Percentiles rank a stretch among this genome's conserved stretches.
phyloP scores from a whole-genome alignment of 768 basidiomycete genomes.

The Mycena rosella region DNA sequence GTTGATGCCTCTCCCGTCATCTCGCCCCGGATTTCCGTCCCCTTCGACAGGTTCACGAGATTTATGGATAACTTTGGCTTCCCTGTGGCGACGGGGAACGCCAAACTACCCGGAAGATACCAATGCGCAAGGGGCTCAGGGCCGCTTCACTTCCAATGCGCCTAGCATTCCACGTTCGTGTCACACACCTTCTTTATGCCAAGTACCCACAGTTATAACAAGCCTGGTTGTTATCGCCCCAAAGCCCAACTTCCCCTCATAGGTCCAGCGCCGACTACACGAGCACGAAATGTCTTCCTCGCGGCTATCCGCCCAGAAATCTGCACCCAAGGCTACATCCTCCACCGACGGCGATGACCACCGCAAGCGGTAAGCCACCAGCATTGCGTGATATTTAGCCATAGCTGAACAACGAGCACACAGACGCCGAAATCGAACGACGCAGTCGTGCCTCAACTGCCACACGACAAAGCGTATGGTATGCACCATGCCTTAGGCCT shows the following conservation, averaged over 20 bases:
- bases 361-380: slow-evolving; percentile 21
- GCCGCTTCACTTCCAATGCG: slow-evolving; percentile 9
- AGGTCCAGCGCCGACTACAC: not conserved
- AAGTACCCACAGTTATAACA: not conserved
- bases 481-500: slow-evolving; percentile 12
- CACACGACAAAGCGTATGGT: slow-evolving; percentile 71
- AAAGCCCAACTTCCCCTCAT: not conserved
- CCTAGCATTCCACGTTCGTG: slow-evolving; percentile 8
- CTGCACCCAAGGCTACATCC: slow-evolving; percentile 2
- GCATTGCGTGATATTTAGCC: not conserved
- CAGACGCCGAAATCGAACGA: slow-evolving; percentile 62
- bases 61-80: slow-evolving; percentile 8
- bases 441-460: slow-evolving; percentile 66
- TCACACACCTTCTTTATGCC: not conserved
- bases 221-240: not conserved
- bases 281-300: not conserved
- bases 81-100: slow-evolving; percentile 27
- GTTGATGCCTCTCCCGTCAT: not conserved
- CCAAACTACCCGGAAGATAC: slow-evolving; percentile 5
- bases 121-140: not conserved
- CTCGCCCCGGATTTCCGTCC: slow-evolving; percentile 13
- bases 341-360: slow-evolving; percentile 16
- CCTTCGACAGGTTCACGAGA: not conserved
- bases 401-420: slow-evolving; percentile 11
- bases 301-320: not conserved